Conservation (phyloP, 2,329 filamentous ascomycete species). For the Aspergillus tamarii region DNA sequence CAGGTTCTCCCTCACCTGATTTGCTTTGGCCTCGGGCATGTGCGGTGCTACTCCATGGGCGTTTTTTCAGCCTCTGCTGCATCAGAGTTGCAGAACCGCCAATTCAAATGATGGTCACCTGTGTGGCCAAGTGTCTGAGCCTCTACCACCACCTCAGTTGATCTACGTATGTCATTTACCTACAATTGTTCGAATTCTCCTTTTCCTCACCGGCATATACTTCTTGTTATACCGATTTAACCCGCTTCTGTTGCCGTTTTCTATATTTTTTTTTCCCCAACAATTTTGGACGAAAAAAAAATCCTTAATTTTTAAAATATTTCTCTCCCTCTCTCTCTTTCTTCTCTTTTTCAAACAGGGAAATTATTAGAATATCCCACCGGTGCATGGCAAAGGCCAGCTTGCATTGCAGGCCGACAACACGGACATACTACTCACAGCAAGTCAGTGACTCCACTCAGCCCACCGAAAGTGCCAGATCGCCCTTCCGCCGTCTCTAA, state of each 20-base stretch:
- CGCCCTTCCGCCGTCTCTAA: conserved; percentile 18
- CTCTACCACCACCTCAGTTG: conserved; percentile 7
- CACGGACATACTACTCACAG: neutral
- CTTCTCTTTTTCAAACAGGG: neutral
- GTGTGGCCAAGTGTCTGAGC: conserved; percentile 16
- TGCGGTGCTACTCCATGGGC: conserved; percentile 4
- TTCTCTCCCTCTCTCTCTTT: neutral
- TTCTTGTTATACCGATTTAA: neutral
- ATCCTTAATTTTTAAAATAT: neutral
- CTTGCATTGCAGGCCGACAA: conserved; percentile 10
- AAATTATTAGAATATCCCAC: neutral
- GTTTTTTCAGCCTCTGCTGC: conserved; percentile 19
- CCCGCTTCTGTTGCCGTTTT: neutral
- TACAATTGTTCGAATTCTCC: neutral
- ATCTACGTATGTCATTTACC: conserved; percentile 2
- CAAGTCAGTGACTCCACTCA: conserved; percentile 16
- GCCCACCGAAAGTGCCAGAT: conserved; percentile 25
- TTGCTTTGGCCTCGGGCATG: neutral
- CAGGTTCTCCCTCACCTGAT: neutral
- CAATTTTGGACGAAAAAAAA: neutral
- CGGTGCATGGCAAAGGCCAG: conserved; percentile 15
- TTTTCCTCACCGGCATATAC: neutral
- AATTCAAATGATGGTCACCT: conserved; percentile 6
- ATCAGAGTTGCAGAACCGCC: conserved; percentile 19
- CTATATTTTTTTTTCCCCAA: neutral